Base-by-base conservation (phyloP, 2,329 filamentous ascomycete species). In the Trichoderma breve region DNA sequence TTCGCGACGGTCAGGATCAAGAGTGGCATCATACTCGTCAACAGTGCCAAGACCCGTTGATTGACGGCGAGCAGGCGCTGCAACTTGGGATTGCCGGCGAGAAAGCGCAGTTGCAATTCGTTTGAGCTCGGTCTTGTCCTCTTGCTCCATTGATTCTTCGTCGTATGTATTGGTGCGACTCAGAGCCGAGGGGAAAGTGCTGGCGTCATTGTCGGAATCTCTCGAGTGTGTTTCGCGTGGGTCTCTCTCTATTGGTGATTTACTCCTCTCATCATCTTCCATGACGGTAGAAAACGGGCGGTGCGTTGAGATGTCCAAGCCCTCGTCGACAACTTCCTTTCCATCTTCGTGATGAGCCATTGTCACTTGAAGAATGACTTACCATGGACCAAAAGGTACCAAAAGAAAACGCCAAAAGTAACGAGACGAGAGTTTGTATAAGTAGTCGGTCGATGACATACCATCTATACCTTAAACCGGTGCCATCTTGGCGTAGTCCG, bases 21-120 rank as follows among this genome's bases (percentile, higher is more conserved):
- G 72, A 3, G 76, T 75, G 0, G 82, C 78, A 30, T 82, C 80
- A 43, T 78, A 73, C 34, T 78, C 77, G 32, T 77, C 76, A 15
- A 76, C 55, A 9, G 69, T 72, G 4, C 72, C 73, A 9, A 79
- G 76, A 0, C 75, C 73, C 43, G 73, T 64, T 6, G 64, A 74
- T 1, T 65, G 69, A 9, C 55, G 67, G 43, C 67, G 67, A 70
- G 39, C 6, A 12, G 67, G 67, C 0, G 72, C 65, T 2, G 75
- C 74, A 14, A 75, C 74, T 39, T 74, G 74, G 7, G 79, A 80
- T 18, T 78, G 79, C 5, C 80, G 79, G 0, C 78, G 80, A 1
- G 82, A 83, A 1, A 84, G 78, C 2, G 76, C 79, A 0, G 82
- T 83, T 1, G 83, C 83, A 47, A 84, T 81, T 4, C 78, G 77